A percentile compares a stretch with the other conserved stretches of the same genome.
These are phyloP conservation scores for Dioscorea alata DNA, from an alignment of 106 monocot genomes.

Conservation along the genomic window DNA sequence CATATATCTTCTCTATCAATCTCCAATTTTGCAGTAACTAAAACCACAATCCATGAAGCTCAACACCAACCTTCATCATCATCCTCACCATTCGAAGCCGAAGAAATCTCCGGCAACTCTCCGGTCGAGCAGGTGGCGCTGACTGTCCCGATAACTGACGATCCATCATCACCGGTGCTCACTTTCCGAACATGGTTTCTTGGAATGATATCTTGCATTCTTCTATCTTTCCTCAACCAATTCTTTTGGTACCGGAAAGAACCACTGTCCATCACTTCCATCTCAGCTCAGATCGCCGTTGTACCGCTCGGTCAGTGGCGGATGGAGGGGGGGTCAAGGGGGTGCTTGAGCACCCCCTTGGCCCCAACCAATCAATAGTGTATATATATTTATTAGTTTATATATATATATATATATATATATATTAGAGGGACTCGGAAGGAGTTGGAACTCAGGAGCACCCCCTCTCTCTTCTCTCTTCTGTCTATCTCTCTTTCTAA, in stretches of 20 bases:
- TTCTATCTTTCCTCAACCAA: constrained; percentile 59
- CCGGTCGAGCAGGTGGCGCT: constrained; percentile 55
- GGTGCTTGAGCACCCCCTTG: no score
- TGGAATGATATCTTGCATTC: constrained; percentile 36
- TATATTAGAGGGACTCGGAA: no score
- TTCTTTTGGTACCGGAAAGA: constrained; percentile 68
- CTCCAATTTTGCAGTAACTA: not conserved
- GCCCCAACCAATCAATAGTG: no score
- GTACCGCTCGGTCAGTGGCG: constrained; percentile 54
- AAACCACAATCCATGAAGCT: not conserved
- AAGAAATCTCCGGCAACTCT: constrained; percentile 33
- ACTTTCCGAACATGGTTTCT: constrained; percentile 61
- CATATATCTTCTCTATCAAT: not conserved
- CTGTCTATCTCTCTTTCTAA: no score
- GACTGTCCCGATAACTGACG: constrained; percentile 43
- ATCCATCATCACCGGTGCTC: constrained; percentile 32
- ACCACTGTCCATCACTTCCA: constrained; percentile 46
- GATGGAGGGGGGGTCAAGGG: no score
- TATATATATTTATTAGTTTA: no score
- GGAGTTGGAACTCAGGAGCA: no score
- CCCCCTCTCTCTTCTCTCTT: no score
- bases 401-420: no score
- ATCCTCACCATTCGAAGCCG: not conserved
- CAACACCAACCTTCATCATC: not conserved
- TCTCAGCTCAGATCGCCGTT: constrained; percentile 66